These are phyloP conservation scores for Suillus occidentalis DNA, from an alignment of 768 basidiomycete species.

Conservation along the genomic window DNA sequence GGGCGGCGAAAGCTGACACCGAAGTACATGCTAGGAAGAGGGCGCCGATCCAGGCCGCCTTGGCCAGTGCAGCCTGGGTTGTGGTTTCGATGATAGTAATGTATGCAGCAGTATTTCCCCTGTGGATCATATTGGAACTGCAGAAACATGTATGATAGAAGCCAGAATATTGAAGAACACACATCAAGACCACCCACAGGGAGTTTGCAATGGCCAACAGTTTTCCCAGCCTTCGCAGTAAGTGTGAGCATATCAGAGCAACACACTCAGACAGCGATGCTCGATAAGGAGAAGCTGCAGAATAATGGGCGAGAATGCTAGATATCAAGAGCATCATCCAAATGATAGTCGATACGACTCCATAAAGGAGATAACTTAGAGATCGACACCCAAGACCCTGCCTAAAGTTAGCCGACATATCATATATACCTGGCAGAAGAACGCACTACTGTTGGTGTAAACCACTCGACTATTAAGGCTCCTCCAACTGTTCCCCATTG, in stretches of 20 bases:
- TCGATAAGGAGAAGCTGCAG: neutral
- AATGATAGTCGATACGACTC: conserved; percentile 17
- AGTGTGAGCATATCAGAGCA: neutral
- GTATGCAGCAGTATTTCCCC: conserved; percentile 25
- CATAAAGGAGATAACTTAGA: conserved; percentile 21
- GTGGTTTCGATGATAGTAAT: conserved; percentile 21
- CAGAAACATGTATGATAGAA: conserved; percentile 24
- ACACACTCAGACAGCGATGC: neutral
- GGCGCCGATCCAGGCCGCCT: conserved; percentile 39
- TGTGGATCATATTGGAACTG: conserved; percentile 18
- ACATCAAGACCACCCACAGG: conserved; percentile 16
- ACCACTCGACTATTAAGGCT: conserved; percentile 21
- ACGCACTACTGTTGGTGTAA: conserved; percentile 23
- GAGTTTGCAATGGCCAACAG: conserved; percentile 19
- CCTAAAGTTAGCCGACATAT: neutral
- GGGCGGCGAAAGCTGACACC: conserved; percentile 26
- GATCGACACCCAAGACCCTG: conserved; percentile 25
- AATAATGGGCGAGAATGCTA: conserved; percentile 10
- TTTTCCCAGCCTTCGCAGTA: conserved; percentile 18
- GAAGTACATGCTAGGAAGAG: conserved; percentile 27
- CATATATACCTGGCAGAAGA: neutral
- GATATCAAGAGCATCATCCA: conserved; percentile 21
- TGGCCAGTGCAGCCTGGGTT: conserved; percentile 27
- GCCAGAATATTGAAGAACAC: conserved; percentile 24
- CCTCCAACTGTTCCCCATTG: conserved; percentile 29